Evolutionary conservation across 2,329 filamentous ascomycete species (phyloP).

Genomic region (Beauveria asiatica): DNA sequence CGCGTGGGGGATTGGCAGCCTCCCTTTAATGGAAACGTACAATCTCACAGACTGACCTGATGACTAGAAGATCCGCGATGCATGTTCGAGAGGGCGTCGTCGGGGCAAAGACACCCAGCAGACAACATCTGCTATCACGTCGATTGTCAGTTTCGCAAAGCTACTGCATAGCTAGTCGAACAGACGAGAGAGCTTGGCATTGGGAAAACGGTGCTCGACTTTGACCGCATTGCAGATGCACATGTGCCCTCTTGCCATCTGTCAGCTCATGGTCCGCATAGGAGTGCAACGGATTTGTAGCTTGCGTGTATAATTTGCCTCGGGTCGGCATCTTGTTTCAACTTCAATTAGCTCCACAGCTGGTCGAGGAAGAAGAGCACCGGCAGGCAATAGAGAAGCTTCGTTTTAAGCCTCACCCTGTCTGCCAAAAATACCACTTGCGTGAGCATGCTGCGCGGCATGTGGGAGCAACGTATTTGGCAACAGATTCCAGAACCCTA

Average conservation of each 20-base stretch:
- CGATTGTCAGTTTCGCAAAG: not conserved
- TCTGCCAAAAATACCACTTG: not conserved
- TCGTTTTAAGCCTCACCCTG: not conserved
- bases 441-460: not conserved
- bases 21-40: not conserved
- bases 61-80: not conserved
- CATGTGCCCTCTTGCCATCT: not conserved
- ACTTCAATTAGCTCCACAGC: not conserved
- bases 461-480: not conserved
- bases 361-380: not conserved
- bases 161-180: not conserved
- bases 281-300: not conserved
- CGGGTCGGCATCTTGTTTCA: constrained; percentile 8
- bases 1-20: not conserved
- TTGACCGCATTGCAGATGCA: not conserved
- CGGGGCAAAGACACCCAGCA: not conserved
- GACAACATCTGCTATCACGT: not conserved
- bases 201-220: not conserved
- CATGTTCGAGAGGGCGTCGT: not conserved
- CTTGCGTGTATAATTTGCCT: not conserved
- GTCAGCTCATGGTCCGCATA: not conserved
- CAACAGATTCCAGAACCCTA: not conserved
- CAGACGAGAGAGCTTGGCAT: not conserved
- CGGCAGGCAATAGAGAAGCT: not conserved
- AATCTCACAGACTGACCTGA: not conserved